phyloP scores from a whole-genome alignment of 805 yeast species.

The Monosporozyma yasuniensis region DNA sequence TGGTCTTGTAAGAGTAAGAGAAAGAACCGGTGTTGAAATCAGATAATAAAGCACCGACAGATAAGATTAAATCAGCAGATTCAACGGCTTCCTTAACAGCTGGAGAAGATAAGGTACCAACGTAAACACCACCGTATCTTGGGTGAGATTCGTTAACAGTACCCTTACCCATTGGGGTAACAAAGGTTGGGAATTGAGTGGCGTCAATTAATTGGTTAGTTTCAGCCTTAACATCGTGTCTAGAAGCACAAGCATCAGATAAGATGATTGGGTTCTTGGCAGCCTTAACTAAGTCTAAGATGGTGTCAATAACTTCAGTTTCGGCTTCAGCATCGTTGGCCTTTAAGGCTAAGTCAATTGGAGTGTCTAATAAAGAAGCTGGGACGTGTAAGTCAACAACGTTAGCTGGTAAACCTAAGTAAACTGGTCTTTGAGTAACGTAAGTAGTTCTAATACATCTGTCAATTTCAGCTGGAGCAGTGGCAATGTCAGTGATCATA shows the following conservation, averaged over 20 bases:
- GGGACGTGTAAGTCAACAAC: constrained; percentile 59
- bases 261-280: constrained; percentile 67
- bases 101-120: constrained; percentile 70
- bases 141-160: constrained; percentile 62
- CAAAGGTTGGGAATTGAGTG: constrained; percentile 74
- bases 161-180: constrained; percentile 89
- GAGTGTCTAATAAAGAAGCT: constrained; percentile 46
- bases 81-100: constrained; percentile 67
- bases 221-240: constrained; percentile 63
- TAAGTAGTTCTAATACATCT: constrained; percentile 64
- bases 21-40: constrained; percentile 89
- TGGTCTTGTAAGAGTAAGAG: constrained; percentile 66
- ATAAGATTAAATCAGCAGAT: constrained; percentile 61
- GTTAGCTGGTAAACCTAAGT: constrained; percentile 76
- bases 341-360: constrained; percentile 51
- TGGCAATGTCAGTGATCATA: constrained; percentile 49
- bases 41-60: constrained; percentile 75
- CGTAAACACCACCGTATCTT: constrained; percentile 77
- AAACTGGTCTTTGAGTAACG: constrained; percentile 69
- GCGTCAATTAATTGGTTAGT: constrained; percentile 51
- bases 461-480: constrained; percentile 68
- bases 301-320: constrained; percentile 48
- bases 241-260: constrained; percentile 80
- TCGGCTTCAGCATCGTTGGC: constrained; percentile 56
- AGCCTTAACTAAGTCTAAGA: constrained; percentile 42